Evolutionary conservation across 345 rosid species (phyloP).

Genomic region (Eucalyptus erythrocorys): DNA sequence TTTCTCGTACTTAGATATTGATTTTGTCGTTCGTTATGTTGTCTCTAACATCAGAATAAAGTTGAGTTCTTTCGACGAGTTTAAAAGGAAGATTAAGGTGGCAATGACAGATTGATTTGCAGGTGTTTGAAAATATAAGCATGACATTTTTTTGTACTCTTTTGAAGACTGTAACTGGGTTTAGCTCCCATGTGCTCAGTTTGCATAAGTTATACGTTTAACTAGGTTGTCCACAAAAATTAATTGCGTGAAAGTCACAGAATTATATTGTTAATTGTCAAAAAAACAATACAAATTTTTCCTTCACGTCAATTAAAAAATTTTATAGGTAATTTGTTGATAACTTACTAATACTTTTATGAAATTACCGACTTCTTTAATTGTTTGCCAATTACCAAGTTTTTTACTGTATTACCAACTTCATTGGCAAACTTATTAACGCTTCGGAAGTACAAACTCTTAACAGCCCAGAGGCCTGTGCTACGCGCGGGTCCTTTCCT

Average conservation of each 20-base stretch:
- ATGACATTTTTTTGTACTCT: not conserved
- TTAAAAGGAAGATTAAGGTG: not conserved
- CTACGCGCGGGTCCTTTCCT: not conserved
- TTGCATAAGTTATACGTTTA: not conserved
- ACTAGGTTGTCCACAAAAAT: not conserved
- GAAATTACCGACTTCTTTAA: not conserved
- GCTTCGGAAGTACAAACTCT: not conserved
- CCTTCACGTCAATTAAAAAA: not conserved
- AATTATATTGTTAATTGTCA: not conserved
- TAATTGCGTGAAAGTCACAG: not conserved
- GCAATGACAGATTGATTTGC: not conserved
- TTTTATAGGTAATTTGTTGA: not conserved
- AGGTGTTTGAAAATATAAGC: not conserved
- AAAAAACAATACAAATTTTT: not conserved
- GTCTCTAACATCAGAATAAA: not conserved
- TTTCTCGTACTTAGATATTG: not conserved
- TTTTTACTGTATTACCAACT: not conserved
- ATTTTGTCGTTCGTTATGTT: not conserved
- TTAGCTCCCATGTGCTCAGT: not conserved
- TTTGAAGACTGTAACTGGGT: not conserved
- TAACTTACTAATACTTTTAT: not conserved
- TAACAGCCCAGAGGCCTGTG: not conserved
- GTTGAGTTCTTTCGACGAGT: not conserved
- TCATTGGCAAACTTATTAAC: not conserved
- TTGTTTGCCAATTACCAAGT: not conserved